A percentile compares a stretch with the other conserved stretches of the same genome.
Conservation (phyloP, 2,329 filamentous ascomycete genomes). For the Hypoxylon sp. region DNA sequence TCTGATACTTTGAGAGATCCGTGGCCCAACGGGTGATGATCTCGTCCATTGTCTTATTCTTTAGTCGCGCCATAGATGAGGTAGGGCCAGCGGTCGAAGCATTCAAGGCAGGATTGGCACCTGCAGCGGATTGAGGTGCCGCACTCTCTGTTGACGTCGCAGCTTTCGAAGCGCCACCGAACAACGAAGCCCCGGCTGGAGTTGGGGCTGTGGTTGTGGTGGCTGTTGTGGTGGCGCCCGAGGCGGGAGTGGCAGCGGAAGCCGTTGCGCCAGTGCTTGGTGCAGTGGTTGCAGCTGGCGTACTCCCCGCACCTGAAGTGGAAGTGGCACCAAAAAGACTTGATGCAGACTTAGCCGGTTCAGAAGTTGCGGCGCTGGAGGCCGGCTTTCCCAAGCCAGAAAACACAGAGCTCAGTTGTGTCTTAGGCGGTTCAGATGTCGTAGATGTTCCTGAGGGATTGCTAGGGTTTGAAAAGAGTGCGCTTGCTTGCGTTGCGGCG, state of each 20-base stretch:
- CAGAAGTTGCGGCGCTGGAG: constrained; percentile 48
- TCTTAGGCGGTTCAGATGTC: constrained; percentile 51
- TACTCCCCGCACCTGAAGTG: constrained; percentile 44
- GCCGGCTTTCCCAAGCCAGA: constrained; percentile 41
- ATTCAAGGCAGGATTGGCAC: constrained; percentile 64
- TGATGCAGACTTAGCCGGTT: constrained; percentile 51
- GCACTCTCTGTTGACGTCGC: constrained; percentile 53
- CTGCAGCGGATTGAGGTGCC: constrained; percentile 47
- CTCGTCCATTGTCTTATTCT: constrained; percentile 99
- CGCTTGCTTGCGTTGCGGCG: constrained; percentile 40
- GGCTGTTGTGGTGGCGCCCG: constrained; percentile 51
- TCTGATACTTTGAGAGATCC: constrained; percentile 95
- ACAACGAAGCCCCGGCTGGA: constrained; percentile 50
- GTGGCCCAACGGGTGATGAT: constrained; percentile 98
- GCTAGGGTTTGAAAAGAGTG: constrained; percentile 44
- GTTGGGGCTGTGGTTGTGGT: constrained; percentile 55
- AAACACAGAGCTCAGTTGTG: constrained; percentile 53
- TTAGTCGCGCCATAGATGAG: constrained; percentile 89
- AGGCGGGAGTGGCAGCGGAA: constrained; percentile 47
- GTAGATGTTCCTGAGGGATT: constrained; percentile 48
- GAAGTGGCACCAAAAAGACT: constrained; percentile 50
- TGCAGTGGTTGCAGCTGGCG: constrained; percentile 48
- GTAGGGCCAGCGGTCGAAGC: constrained; percentile 85
- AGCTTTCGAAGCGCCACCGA: constrained; percentile 54
- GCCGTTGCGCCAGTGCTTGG: constrained; percentile 51